A percentile compares a stretch with the other conserved stretches of the same genome.
Conservation (phyloP, 1,139 yeast species). For the Yamadazyma aaseri region DNA sequence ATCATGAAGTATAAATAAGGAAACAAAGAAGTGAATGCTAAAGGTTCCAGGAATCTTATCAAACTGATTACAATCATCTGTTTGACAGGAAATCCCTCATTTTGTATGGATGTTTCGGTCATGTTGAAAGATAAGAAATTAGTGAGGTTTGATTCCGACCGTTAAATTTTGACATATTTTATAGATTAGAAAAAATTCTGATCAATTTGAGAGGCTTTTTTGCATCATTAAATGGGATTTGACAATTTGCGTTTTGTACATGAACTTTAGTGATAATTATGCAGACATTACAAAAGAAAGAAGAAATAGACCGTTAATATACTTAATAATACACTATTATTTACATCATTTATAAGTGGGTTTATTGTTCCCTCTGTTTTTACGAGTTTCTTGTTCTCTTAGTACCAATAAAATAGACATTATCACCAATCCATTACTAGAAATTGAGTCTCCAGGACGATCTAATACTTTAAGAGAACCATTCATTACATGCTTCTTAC, state of each 20-base stretch:
- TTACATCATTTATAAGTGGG: conserved; percentile 23
- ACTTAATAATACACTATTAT: no score
- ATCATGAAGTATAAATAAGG: conserved; percentile 67
- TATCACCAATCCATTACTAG: conserved; percentile 26
- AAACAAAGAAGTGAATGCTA: conserved; percentile 60
- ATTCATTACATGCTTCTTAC: conserved; percentile 23
- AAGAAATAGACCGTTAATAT: no score
- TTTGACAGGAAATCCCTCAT: conserved; percentile 45
- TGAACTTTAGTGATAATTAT: no score
- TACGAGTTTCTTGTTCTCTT: conserved; percentile 39
- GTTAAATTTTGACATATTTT: no score
- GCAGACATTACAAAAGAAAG: no score
- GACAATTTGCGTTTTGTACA: no score
- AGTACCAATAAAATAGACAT: conserved; percentile 33
- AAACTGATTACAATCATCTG: conserved; percentile 47
- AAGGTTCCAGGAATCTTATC: conserved; percentile 58
- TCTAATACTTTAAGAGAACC: conserved; percentile 35
- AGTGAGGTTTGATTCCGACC: no score
- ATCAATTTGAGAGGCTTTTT: no score
- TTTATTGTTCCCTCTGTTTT: conserved; percentile 34
- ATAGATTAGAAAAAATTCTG: no score
- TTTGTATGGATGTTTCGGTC: no score
- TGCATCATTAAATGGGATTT: no score
- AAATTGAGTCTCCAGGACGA: conserved; percentile 10
- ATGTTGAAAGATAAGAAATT: no score